phyloP scores from a whole-genome alignment of 495 filamentous ascomycete genomes.

The Penicillium pancosmium region DNA sequence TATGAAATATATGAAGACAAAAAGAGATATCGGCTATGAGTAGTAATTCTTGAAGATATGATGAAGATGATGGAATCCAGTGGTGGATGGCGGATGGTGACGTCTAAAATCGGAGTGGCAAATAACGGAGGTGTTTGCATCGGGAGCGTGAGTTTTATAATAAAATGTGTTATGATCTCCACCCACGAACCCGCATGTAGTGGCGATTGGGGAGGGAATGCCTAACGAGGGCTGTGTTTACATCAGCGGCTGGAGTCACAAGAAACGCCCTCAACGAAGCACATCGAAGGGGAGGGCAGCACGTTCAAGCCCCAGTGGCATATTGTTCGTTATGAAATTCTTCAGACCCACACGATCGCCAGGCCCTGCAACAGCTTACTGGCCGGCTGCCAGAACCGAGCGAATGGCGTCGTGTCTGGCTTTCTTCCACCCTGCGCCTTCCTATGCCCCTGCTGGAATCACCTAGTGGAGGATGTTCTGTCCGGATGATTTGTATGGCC shows the following conservation, averaged over 20 bases:
- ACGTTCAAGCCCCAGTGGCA: neutral
- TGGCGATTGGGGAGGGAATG: neutral
- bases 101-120: neutral
- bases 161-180: neutral
- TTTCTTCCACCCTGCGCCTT: neutral
- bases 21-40: too few relatives aligned
- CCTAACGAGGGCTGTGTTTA: neutral
- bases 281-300: neutral
- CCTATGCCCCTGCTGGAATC: neutral
- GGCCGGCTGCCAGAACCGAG: neutral
- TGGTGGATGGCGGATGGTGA: neutral
- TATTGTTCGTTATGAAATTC: neutral
- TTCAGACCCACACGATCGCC: constrained; percentile 8
- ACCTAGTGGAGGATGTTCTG: neutral
- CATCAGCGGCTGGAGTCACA: constrained; percentile 6
- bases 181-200: neutral
- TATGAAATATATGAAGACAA: too few relatives aligned
- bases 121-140: neutral
- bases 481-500: neutral
- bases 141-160: neutral
- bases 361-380: neutral
- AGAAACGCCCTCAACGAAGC: neutral
- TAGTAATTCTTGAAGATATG: too few relatives aligned
- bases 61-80: neutral
- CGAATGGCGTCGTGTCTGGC: neutral